Evolutionary conservation across 148 eudicot genomes (phyloP), one percentile per base, ranked within the genome.

Genomic region (Persicaria tinctoria): DNA sequence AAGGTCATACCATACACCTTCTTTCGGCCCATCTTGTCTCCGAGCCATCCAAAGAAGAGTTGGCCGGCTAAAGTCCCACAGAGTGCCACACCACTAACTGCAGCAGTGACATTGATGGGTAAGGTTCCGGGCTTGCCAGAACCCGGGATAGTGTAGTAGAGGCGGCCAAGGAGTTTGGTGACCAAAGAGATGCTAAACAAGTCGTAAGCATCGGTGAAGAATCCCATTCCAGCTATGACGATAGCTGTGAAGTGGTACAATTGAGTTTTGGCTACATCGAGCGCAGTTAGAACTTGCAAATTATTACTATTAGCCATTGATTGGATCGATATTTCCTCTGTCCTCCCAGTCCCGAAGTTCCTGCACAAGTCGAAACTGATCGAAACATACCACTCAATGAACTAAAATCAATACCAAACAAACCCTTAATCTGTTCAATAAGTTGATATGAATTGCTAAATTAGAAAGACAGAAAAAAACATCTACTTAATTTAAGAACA

Each of bases 161-260:
- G 63, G 9, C 63, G 63, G 11, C 63, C 63, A 1, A 57, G 10
- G 4, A 57, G 63, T 20, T 57, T 57, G 11, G 63, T 57, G 27
- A 57, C 63, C 63, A 57, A 20, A 57, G 63, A 57, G 63, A 57
- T 57, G 8, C 63, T 57, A 17, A 57, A 57, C 63, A 57, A 57
- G 38, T 57, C 63, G 38, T 57, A 57, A 57, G 63, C 63, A 57
- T 57, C 63, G 32, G 63, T 57, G 38, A 57, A 57, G 63, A 57
- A 57, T 27, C 63, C 63, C 63, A 57, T 57, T 9, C 63, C 63
- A 8, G 63, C 63, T 57, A 57, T 57, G 32, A 57, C 0, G 0
- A 57, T 57, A 57, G 63, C 5, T 9, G 63, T 57, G 63, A 57
- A 57, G 17, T 57, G 63, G 63, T 57, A 57, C 38, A 6, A 3